Base-by-base conservation (phyloP, 2,329 filamentous ascomycete genomes). In the Neoarthrinium moseri region DNA sequence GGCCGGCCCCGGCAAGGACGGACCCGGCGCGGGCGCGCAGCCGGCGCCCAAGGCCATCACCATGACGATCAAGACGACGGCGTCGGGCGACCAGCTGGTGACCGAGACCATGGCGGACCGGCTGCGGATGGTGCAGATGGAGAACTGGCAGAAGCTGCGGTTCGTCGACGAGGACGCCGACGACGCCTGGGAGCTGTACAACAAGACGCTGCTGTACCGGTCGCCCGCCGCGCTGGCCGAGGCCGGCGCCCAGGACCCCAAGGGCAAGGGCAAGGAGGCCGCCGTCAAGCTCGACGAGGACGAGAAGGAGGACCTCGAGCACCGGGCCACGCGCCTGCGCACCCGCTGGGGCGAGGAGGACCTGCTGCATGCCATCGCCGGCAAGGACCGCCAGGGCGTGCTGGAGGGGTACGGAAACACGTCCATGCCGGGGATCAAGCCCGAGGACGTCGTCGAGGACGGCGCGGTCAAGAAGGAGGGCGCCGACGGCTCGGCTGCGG, bases 91-190 rank as follows among this genome's bases (percentile, higher is more conserved):
- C 42, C 72, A 78, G 12, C 73, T 81, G 45, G 75, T 81, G 11
- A 83, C 81, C 20, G 80, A 87, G 54, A 91, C 83, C 27, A 94
- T 87, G 73, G 84, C 80, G 51, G 78, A 87, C 59, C 82, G 90
- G 23, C 79, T 97, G 52, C 82, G 86, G 56, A 71, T 77, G 35
- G 90, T 95, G 34, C 88, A 95, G 69, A 80, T 83, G 43, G 92
- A 99, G 63, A 72, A 77, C 46, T 99, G 94, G 94, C 80, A 82
- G 53, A 80, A 77, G 50, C 78, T 96, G 64, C 76, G 82, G 50
- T 96, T 91, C 73, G 78, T 87, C 42, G 89, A 95, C 62, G 89
- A 95, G 64, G 86, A 94, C 59, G 81, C 83, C 45, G 77, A 83
- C 51, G 79, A 82, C 47, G 84, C 90, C 4, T 96, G 89, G 81